Evolutionary conservation across 2,329 filamentous ascomycete species (phyloP).

Genomic region (Lasiodiplodia hormozganensis): DNA sequence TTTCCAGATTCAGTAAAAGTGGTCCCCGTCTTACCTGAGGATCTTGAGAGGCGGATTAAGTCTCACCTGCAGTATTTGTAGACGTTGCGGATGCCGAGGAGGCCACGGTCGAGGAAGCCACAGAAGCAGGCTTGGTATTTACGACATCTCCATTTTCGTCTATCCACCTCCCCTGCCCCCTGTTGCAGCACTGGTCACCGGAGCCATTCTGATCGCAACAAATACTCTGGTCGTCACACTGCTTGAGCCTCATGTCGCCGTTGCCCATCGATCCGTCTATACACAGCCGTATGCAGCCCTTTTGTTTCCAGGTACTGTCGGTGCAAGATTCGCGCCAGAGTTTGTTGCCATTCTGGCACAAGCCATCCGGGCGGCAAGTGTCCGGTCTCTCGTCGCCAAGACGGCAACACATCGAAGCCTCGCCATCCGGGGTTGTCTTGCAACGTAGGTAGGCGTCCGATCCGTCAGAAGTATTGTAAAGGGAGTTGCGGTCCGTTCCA

Average conservation of each 20-base stretch:
- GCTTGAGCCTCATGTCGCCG: not conserved
- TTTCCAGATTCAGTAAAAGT: too few relatives aligned
- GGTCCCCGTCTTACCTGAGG: too few relatives aligned
- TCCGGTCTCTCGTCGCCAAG: not conserved
- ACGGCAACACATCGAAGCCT: not conserved
- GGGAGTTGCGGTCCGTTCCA: not conserved
- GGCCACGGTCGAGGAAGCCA: too few relatives aligned
- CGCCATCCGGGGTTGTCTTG: not conserved
- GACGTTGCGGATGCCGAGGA: too few relatives aligned
- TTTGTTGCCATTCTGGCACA: not conserved
- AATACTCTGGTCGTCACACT: not conserved
- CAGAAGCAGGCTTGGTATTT: too few relatives aligned
- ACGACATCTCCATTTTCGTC: not conserved
- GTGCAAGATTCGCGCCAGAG: not conserved
- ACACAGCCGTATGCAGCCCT: not conserved
- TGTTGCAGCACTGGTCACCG: not conserved
- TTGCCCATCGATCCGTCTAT: not conserved
- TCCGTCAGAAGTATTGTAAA: not conserved
- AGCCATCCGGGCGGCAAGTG: not conserved
- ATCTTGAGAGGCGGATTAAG: too few relatives aligned
- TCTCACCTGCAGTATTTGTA: too few relatives aligned
- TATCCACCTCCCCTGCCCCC: not conserved
- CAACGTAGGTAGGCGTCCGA: not conserved
- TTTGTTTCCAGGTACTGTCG: not conserved
- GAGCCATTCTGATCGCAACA: not conserved